These are phyloP conservation scores for Sungouiozyma intestinalis DNA, from an alignment of 805 yeast genomes.

Conservation along the genomic window DNA sequence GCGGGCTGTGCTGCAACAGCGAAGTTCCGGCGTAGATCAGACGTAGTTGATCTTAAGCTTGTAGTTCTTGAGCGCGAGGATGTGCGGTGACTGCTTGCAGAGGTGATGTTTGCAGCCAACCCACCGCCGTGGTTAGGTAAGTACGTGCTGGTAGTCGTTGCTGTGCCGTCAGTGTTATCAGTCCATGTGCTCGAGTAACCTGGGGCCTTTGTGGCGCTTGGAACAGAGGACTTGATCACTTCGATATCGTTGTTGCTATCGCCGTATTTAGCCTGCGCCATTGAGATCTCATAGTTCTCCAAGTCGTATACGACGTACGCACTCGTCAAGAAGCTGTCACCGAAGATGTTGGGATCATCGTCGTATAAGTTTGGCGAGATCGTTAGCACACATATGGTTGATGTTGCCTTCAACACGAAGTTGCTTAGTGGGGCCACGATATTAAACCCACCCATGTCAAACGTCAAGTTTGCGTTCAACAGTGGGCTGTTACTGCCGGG, in stretches of 20 bases:
- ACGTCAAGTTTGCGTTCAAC: conserved; percentile 31
- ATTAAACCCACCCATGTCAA: conserved; percentile 52
- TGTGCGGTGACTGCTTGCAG: neutral
- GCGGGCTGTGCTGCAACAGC: neutral
- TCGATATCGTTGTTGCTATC: conserved; percentile 32
- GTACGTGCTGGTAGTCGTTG: conserved; percentile 20
- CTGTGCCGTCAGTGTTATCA: conserved; percentile 10
- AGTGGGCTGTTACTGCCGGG: conserved; percentile 23
- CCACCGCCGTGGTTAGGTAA: neutral
- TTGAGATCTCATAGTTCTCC: conserved; percentile 35
- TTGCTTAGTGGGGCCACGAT: conserved; percentile 41
- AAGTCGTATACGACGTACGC: conserved; percentile 53
- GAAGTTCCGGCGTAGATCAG: neutral
- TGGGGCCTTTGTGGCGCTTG: conserved; percentile 40
- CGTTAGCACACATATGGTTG: conserved; percentile 35
- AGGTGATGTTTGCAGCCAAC: neutral
- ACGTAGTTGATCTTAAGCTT: neutral
- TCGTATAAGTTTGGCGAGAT: conserved; percentile 18
- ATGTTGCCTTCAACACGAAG: conserved; percentile 22
- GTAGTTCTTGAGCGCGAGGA: neutral
- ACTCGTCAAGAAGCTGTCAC: conserved; percentile 46
- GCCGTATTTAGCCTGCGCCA: conserved; percentile 36
- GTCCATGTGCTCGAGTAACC: conserved; percentile 37
- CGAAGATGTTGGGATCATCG: conserved; percentile 32
- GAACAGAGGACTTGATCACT: conserved; percentile 33